Evolutionary conservation across 495 filamentous ascomycete species (phyloP).

Genomic region (Hypoxylon perforatum): DNA sequence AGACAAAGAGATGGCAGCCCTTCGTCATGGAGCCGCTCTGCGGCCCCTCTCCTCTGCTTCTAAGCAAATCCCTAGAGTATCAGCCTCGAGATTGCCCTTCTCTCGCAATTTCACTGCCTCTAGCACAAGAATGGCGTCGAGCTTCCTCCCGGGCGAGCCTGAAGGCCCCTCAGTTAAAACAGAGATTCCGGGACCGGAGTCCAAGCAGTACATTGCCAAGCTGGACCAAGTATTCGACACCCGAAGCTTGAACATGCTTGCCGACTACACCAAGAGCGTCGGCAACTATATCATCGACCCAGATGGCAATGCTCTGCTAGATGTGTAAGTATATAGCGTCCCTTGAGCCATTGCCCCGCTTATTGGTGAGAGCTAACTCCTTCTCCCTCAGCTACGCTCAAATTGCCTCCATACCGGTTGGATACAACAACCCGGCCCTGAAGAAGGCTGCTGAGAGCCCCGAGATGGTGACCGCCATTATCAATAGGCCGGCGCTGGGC

Average conservation of each 20-base stretch:
- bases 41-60: constrained; percentile 36
- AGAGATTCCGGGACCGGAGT: constrained; percentile 84
- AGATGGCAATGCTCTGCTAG: constrained; percentile 83
- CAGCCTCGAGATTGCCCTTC: constrained; percentile 15
- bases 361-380: constrained; percentile 19
- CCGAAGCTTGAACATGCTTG: constrained; percentile 90
- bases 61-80: not conserved
- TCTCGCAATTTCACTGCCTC: constrained; percentile 43
- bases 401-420: constrained; percentile 96
- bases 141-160: constrained; percentile 81
- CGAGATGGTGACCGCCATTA: constrained; percentile 83
- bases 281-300: constrained; percentile 87
- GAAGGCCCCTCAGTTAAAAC: constrained; percentile 76
- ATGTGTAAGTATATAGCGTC: constrained; percentile 69
- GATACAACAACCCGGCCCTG: constrained; percentile 93
- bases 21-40: constrained; percentile 37
- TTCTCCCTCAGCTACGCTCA: constrained; percentile 76
- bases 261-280: constrained; percentile 79
- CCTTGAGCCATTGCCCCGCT: not conserved
- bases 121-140: constrained; percentile 50
- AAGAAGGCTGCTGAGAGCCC: constrained; percentile 74
- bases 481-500: constrained; percentile 95
- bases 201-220: constrained; percentile 68
- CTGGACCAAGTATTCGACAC: constrained; percentile 92
- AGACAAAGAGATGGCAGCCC: constrained; percentile 39